Evolutionary conservation across 345 rosid species (phyloP), one percentile per base, ranked within the genome.

Genomic region (Heritiera fomes): DNA sequence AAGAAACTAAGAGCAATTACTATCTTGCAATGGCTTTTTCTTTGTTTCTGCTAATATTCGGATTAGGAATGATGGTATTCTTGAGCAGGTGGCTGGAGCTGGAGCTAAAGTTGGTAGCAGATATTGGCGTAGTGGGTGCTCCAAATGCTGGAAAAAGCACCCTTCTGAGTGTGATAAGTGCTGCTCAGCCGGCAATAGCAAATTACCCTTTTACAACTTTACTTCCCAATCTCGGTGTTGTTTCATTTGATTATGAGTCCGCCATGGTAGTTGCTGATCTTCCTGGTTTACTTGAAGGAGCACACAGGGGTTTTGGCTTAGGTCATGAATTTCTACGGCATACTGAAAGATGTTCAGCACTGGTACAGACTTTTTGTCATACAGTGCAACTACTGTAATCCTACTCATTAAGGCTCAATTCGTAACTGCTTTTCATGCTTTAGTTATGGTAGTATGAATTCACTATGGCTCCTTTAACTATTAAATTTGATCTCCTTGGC

Each of bases 121-220:
- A 93, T 84, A 95, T 95, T 20, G 99, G 99, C 65, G 90, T 95
- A 8, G 90, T 93, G 23, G 99, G 99, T 75, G 98, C 94, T 46
- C 97, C 97, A 77, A 95, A 93, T 89, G 99, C 98, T 49, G 97
- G 99, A 65, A 95, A 95, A 86, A 95, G 97, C 88, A 93, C 97
- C 38, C 84, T 93, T 62, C 83, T 93, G 86, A 93, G 99, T 49
- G 95, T 87, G 80, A 92, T 90, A 80, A 87, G 98, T 75, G 97
- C 95, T 76, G 99, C 99, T 4, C 94, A 87, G 83, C 99, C 98
- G 32, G 78, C 82, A 73, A 91, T 95, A 69, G 99, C 98, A 81
- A 95, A 90, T 78, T 93, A 90, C 82, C 98, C 98, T 20, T 95
- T 91, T 80, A 95, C 99, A 66, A 93, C 97, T 47, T 87, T 95